Percentiles rank a stretch among this genome's conserved stretches.
These are phyloP conservation scores for Eucalyptus sp. DNA, from an alignment of 345 rosid species.

Conservation along the genomic window DNA sequence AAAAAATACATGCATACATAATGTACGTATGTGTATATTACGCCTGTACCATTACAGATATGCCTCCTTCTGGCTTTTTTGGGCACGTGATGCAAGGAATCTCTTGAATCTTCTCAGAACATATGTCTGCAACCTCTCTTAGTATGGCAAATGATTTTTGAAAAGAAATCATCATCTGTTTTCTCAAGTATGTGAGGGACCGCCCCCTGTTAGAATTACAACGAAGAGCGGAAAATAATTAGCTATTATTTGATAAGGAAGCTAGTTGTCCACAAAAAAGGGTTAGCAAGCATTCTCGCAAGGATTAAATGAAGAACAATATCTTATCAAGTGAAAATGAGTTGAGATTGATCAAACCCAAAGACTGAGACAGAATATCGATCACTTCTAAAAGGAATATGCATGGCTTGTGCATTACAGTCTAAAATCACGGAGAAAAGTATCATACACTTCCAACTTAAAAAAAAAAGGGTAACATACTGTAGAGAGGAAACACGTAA, in stretches of 20 bases:
- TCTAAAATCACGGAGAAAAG: too few species aligned
- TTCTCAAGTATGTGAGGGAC: constrained; percentile 53
- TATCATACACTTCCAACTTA: too few species aligned
- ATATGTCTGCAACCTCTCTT: constrained; percentile 34
- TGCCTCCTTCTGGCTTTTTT: too few species aligned
- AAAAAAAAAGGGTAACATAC: neutral
- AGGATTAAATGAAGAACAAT: neutral
- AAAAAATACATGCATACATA: too few species aligned
- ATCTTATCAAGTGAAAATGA: neutral
- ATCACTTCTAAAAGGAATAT: too few species aligned
- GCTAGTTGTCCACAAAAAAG: neutral
- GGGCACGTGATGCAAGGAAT: constrained; percentile 30
- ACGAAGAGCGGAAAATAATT: neutral
- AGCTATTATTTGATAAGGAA: neutral
- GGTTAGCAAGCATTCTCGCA: neutral
- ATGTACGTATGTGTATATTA: too few species aligned
- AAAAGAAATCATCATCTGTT: constrained; percentile 50
- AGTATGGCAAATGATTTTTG: constrained; percentile 21
- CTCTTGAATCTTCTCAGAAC: constrained; percentile 36
- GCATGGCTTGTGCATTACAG: too few species aligned
- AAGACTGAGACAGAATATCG: neutral
- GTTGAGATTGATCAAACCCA: neutral
- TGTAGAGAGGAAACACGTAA: neutral
- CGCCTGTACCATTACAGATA: too few species aligned
- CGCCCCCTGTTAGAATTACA: constrained; percentile 42